These are phyloP conservation scores for Orbilia blumenaviensis DNA, from an alignment of 2,329 filamentous ascomycete genomes.

Conservation along the genomic window DNA sequence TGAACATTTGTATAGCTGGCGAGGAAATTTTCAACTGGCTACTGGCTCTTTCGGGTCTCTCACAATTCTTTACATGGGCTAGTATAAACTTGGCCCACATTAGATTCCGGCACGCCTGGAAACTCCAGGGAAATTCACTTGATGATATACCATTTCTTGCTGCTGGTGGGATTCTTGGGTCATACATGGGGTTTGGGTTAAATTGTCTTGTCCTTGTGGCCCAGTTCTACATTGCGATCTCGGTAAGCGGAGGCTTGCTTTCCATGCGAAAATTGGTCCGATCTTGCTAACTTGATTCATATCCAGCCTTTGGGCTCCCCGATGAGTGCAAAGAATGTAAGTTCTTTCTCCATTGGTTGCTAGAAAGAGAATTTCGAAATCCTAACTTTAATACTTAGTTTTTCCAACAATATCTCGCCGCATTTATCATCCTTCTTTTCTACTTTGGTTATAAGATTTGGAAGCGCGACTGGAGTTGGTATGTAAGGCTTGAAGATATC, in stretches of 20 bases:
- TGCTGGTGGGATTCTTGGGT: conserved; percentile 69
- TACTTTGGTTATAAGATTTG: conserved; percentile 70
- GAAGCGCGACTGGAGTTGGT: conserved; percentile 69
- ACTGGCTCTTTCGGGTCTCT: conserved; percentile 75
- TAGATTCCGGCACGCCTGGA: conserved; percentile 72
- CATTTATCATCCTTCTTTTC: conserved; percentile 67
- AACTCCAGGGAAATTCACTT: conserved; percentile 67
- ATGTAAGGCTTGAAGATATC: conserved; percentile 66
- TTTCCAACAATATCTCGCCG: conserved; percentile 67
- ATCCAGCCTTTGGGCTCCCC: conserved; percentile 30
- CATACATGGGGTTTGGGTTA: conserved; percentile 70
- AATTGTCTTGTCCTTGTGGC: conserved; percentile 68
- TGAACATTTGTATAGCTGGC: conserved; percentile 60
- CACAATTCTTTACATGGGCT: conserved; percentile 79
- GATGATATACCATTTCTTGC: conserved; percentile 61
- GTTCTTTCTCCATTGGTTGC: too few species aligned
- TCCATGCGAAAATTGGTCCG: background rate
- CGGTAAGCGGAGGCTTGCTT: conserved; percentile 1
- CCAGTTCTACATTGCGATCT: conserved; percentile 62
- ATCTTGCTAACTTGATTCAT: background rate
- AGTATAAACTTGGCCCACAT: conserved; percentile 73
- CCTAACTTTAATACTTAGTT: conserved; percentile 59
- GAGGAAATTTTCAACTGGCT: conserved; percentile 71
- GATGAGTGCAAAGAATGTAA: conserved; percentile 32
- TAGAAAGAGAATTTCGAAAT: too few species aligned